Evolutionary conservation across 2,329 filamentous ascomycete genomes (phyloP).

Genomic region (Talaromyces sp.): DNA sequence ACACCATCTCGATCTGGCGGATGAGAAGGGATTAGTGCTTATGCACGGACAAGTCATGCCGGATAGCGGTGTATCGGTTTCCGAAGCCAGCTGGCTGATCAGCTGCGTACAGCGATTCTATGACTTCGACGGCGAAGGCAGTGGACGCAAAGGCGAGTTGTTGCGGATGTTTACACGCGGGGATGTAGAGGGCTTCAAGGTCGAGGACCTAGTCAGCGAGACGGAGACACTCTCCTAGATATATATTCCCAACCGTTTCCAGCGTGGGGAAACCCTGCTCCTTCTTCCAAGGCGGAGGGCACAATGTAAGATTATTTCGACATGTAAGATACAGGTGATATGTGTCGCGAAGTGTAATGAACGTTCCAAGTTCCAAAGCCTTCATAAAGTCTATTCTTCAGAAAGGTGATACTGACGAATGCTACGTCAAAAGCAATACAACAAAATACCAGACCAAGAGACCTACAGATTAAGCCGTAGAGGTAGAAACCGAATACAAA

Average conservation of each 20-base stretch:
- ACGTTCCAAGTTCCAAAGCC: not conserved
- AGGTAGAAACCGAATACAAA: not conserved
- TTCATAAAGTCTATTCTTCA: not conserved
- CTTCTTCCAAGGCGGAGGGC: not conserved
- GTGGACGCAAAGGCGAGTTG: conserved; percentile 60
- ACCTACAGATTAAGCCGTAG: not conserved
- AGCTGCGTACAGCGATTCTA: conserved; percentile 97
- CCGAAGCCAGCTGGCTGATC: conserved; percentile 83
- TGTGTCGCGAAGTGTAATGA: not conserved
- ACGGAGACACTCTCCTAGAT: conserved; percentile 64
- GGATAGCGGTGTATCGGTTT: conserved; percentile 67
- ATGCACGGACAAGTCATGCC: conserved; percentile 78
- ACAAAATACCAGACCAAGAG: not conserved
- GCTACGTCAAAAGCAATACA: not conserved
- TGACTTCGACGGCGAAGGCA: conserved; percentile 52
- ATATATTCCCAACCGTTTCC: not conserved
- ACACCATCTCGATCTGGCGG: conserved; percentile 76
- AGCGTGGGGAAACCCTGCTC: not conserved
- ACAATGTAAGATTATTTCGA: not conserved
- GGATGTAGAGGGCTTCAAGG: conserved; percentile 66
- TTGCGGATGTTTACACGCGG: conserved; percentile 77
- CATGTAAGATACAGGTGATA: not conserved
- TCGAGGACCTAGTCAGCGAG: conserved; percentile 83
- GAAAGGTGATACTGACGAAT: not conserved
- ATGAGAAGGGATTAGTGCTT: conserved; percentile 71